Evolutionary conservation across 129 eudicot species (phyloP).

Genomic region (carrot (Daucus carota)): DNA sequence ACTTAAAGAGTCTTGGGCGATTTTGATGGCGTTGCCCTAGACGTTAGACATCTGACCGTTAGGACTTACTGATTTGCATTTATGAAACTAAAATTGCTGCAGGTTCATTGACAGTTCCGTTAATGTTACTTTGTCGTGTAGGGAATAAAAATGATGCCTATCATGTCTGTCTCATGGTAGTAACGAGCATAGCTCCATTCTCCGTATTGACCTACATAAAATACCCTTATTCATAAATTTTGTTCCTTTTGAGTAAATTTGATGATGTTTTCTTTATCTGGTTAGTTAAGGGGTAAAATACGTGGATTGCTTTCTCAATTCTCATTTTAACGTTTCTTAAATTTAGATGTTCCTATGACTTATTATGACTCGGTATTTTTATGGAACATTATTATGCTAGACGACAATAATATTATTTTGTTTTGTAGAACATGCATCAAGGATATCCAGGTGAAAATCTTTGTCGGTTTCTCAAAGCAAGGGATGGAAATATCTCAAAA

Average conservation of each 20-base stretch:
- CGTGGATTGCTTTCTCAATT: background rate
- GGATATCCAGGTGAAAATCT: constrained; percentile 67
- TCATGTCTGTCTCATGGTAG: background rate
- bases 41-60: background rate
- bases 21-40: background rate
- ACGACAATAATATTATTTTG: constrained; percentile 1
- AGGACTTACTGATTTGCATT: background rate
- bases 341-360: too few species aligned
- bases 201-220: background rate
- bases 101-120: background rate
- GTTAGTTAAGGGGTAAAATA: background rate
- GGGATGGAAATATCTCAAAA: constrained; percentile 82
- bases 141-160: background rate
- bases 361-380: background rate
- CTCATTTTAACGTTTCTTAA: background rate
- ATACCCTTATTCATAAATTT: background rate
- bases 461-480: constrained; percentile 81
- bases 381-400: background rate
- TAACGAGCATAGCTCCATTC: background rate
- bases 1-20: background rate
- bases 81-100: background rate
- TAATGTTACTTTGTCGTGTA: background rate
- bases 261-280: background rate
- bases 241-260: background rate
- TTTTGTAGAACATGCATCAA: constrained; percentile 73